These are phyloP conservation scores for Phaeomoniella chlamydospora DNA, from an alignment of 2,329 filamentous ascomycete genomes.

Conservation along the genomic window DNA sequence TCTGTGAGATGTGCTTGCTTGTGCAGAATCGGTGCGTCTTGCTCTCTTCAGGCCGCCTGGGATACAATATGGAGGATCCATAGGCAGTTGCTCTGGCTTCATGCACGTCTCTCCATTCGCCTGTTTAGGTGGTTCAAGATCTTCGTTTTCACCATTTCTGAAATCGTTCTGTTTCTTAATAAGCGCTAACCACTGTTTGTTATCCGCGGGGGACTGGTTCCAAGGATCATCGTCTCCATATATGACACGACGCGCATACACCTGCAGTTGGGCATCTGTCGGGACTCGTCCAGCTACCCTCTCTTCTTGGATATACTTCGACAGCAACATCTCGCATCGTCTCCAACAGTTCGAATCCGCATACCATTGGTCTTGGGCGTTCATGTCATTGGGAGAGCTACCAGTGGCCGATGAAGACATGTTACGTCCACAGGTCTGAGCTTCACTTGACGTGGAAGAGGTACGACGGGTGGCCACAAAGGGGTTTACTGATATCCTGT, in stretches of 20 bases:
- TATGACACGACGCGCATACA: slow-evolving; percentile 15
- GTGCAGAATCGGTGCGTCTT: neutral
- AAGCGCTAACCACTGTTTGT: slow-evolving; percentile 27
- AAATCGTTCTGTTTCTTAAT: slow-evolving; percentile 28
- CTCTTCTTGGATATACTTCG: slow-evolving; percentile 20
- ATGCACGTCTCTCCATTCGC: neutral
- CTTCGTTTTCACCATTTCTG: slow-evolving; percentile 5
- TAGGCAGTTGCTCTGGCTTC: slow-evolving; percentile 1
- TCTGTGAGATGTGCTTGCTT: neutral
- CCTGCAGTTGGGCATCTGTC: slow-evolving; percentile 16
- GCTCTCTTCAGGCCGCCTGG: neutral
- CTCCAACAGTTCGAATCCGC: slow-evolving; percentile 22
- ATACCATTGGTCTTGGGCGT: neutral
- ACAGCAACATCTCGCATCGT: slow-evolving; percentile 24
- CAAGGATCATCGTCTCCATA: slow-evolving; percentile 17
- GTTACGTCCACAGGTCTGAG: neutral
- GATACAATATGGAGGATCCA: slow-evolving; percentile 1
- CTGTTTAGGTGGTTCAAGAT: neutral
- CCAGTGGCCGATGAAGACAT: neutral
- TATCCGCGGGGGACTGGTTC: slow-evolving; percentile 30
- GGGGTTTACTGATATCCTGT: slow-evolving; percentile 14
- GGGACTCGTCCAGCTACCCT: slow-evolving; percentile 18
- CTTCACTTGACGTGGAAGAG: neutral
- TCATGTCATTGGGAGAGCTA: neutral
- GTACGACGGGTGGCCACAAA: slow-evolving; percentile 9